phyloP scores from a whole-genome alignment of 345 rosid genomes.

The Salix exigua region DNA sequence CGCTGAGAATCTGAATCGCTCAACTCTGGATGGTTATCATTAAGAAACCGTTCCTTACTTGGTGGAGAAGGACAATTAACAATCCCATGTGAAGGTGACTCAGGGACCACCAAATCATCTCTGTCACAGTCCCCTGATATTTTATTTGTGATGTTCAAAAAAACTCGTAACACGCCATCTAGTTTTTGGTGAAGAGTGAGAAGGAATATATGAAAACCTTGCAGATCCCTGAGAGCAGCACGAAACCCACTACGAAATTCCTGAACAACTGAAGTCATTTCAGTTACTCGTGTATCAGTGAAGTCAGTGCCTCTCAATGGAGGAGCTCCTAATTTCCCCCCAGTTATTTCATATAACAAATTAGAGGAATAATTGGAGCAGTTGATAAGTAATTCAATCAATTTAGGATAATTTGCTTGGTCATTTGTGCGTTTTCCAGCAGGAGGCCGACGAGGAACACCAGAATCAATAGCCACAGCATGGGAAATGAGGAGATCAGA shows the following conservation, averaged over 20 bases:
- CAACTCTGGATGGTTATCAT: conserved; percentile 53
- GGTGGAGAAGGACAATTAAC: conserved; percentile 50
- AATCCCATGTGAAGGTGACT: conserved; percentile 52
- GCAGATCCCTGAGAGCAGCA: conserved; percentile 84
- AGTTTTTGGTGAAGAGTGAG: conserved; percentile 90
- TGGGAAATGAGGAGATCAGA: conserved; percentile 41
- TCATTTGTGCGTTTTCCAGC: conserved; percentile 93
- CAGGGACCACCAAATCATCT: conserved; percentile 62
- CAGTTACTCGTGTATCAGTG: conserved; percentile 25
- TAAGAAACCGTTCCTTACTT: conserved; percentile 44
- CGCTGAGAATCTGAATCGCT: conserved; percentile 65
- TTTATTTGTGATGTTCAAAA: conserved; percentile 63
- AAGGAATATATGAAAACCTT: conserved; percentile 86
- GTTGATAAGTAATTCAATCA: conserved; percentile 90
- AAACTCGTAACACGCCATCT: conserved; percentile 64
- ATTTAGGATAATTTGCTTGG: conserved; percentile 78
- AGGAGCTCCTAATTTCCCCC: conserved; percentile 66
- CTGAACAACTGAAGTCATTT: conserved; percentile 45
- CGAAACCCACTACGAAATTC: conserved; percentile 83
- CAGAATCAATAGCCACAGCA: conserved; percentile 87
- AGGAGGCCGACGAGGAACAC: conserved; percentile 97
- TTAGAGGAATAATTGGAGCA: conserved; percentile 59
- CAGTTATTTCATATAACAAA: conserved; percentile 75
- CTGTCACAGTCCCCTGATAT: conserved; percentile 62
- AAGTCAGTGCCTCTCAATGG: conserved; percentile 36